Percentiles rank a stretch among this genome's conserved stretches.
phyloP scores from a whole-genome alignment of 352 stramenopile species.

The Phytophthora meadii region DNA sequence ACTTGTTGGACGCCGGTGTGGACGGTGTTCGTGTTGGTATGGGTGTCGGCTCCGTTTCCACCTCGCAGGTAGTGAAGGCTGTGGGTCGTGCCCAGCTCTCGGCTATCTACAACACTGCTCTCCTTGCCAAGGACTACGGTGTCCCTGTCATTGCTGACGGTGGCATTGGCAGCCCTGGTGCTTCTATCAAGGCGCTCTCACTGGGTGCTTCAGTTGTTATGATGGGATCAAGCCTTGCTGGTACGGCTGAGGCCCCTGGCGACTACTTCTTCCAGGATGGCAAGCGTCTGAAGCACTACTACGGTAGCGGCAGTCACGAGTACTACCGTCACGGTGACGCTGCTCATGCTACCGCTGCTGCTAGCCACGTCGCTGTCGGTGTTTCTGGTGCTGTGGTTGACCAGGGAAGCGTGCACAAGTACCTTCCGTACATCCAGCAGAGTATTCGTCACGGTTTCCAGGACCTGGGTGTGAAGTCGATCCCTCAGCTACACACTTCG shows the following conservation, averaged over 20 bases:
- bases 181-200: conserved; percentile 97
- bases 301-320: conserved; percentile 98
- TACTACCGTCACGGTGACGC: conserved; percentile 55
- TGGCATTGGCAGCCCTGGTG: conserved; percentile 96
- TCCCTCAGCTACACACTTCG: conserved; percentile 84
- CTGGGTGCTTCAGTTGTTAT: conserved; percentile 98
- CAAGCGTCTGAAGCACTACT: conserved; percentile 98
- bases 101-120: conserved; percentile 97
- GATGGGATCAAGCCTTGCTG: conserved; percentile 98
- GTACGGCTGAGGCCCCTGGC: conserved; percentile 97
- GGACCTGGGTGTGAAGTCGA: conserved; percentile 93
- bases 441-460: conserved; percentile 98
- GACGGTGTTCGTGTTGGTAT: conserved; percentile 99
- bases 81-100: conserved; percentile 97
- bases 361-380: conserved; percentile 97
- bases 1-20: conserved; percentile 97
- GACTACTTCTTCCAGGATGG: conserved; percentile 99
- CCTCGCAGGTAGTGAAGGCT: conserved; percentile 98
- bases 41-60: conserved; percentile 99
- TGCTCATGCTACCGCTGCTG: conserved; percentile 78
- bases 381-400: conserved; percentile 98
- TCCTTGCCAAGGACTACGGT: conserved; percentile 93
- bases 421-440: conserved; percentile 98
- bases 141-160: conserved; percentile 98
- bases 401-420: conserved; percentile 97